Evolutionary conservation across 768 basidiomycete genomes (phyloP).

Genomic region (Mrakia hoshinonis): DNA sequence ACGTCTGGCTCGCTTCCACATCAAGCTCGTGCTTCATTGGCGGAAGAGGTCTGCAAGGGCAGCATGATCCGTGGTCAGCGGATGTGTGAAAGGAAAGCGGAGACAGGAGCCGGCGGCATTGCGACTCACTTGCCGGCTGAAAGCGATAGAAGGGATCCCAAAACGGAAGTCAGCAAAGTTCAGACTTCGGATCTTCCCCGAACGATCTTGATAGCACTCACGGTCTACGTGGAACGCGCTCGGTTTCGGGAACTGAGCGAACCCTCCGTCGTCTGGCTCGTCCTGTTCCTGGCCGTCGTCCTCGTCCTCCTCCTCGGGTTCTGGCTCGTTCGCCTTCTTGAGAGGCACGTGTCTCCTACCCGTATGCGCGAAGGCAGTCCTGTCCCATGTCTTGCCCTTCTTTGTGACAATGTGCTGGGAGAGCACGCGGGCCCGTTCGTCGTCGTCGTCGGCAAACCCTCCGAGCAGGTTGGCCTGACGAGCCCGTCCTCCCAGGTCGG

Average conservation of each 20-base stretch:
- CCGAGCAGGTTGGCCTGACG: constrained; percentile 25
- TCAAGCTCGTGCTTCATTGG: constrained; percentile 71
- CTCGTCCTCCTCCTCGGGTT: constrained; percentile 37
- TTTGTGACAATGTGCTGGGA: constrained; percentile 48
- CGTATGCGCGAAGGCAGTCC: constrained; percentile 73
- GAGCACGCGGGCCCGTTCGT: not conserved
- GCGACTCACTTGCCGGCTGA: not conserved
- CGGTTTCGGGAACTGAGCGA: constrained; percentile 63
- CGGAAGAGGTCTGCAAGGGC: constrained; percentile 29
- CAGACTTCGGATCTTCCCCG: not conserved
- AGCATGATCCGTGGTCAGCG: not conserved
- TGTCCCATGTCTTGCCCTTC: constrained; percentile 76
- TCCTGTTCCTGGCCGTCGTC: constrained; percentile 44
- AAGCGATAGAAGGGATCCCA: not conserved
- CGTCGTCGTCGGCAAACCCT: not conserved
- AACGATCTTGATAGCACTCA: constrained; percentile 41
- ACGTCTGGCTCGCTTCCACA: constrained; percentile 67
- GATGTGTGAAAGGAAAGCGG: not conserved
- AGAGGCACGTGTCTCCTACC: constrained; percentile 43
- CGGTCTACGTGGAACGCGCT: constrained; percentile 59
- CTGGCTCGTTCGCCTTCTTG: constrained; percentile 45
- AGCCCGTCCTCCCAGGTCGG: not conserved
- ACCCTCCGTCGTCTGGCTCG: constrained; percentile 59
- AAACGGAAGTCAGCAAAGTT: not conserved
- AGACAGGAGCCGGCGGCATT: constrained; percentile 39